Conservation (phyloP, 108 stramenopile genomes). For the Skeletonema tropicum region DNA sequence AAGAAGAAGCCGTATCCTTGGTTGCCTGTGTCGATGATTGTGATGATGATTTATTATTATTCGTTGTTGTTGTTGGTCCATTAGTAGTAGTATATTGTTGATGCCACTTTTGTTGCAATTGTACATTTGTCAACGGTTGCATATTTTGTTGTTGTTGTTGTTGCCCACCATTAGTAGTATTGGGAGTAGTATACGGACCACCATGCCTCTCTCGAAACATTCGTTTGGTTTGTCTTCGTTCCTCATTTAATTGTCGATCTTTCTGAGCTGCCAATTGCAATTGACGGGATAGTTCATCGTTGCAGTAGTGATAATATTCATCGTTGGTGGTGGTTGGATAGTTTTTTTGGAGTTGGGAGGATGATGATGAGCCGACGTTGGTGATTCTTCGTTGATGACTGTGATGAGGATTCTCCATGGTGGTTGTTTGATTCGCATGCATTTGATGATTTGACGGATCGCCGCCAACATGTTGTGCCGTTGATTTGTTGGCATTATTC, state of each 20-base stretch:
- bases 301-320: slow-evolving; percentile 20
- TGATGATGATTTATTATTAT: neutral
- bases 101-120: neutral
- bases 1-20: neutral
- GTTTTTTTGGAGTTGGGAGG: neutral
- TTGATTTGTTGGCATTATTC: neutral
- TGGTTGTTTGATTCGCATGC: too few relatives aligned
- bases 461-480: too few relatives aligned
- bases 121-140: neutral
- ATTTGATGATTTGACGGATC: too few relatives aligned
- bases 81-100: too few relatives aligned
- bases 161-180: too few relatives aligned
- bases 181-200: too few relatives aligned
- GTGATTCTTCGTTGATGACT: too few relatives aligned
- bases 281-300: slow-evolving; percentile 27
- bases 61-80: neutral
- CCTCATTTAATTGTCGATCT: slow-evolving; percentile 9
- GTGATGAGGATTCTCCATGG: too few relatives aligned
- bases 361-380: too few relatives aligned
- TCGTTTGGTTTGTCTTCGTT: neutral
- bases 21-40: neutral
- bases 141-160: neutral
- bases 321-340: neutral
- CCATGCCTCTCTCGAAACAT: neutral
- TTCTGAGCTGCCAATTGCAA: slow-evolving; percentile 13